phyloP scores from a whole-genome alignment of 2,329 filamentous ascomycete species.

The Fusarium domesticum region DNA sequence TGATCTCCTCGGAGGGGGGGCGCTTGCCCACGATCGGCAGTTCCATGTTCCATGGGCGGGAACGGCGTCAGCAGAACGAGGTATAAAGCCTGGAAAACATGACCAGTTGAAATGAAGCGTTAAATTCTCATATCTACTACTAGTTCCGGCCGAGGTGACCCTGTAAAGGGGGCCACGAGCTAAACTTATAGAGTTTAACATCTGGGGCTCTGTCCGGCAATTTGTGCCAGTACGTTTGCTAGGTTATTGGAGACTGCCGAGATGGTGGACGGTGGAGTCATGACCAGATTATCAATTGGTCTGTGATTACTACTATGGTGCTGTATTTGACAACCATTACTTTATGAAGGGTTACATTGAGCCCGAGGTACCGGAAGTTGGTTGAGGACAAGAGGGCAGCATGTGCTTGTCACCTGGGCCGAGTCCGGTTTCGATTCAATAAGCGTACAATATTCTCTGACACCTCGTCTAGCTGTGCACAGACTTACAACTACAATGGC shows the following conservation, averaged over 20 bases:
- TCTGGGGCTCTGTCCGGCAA: conserved; percentile 12
- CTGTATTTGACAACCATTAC: too few species aligned
- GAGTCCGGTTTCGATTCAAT: too few species aligned
- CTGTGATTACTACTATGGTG: conserved; percentile 12
- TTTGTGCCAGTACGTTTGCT: conserved; percentile 16
- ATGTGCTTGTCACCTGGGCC: too few species aligned
- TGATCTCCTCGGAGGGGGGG: conserved; percentile 23
- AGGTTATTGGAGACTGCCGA: conserved; percentile 19
- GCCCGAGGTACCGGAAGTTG: too few species aligned
- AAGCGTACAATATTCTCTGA: too few species aligned
- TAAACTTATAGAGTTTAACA: conserved; percentile 24
- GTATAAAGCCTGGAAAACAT: conserved; percentile 4
- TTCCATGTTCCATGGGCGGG: conserved; percentile 15
- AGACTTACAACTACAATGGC: too few species aligned
- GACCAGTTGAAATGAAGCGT: too few species aligned
- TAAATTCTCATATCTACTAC: too few species aligned
- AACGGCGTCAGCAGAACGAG: conserved; percentile 23
- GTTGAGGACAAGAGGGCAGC: too few species aligned
- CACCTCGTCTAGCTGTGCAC: too few species aligned
- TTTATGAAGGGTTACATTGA: too few species aligned
- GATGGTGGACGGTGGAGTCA: conserved; percentile 2
- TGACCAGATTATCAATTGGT: conserved; percentile 3
- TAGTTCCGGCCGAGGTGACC: conserved; percentile 16
- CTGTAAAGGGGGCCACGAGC: conserved; percentile 2
- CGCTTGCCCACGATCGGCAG: conserved; percentile 23